Evolutionary conservation across 768 basidiomycete genomes (phyloP).

Genomic region (Leccinum aurantiacum): DNA sequence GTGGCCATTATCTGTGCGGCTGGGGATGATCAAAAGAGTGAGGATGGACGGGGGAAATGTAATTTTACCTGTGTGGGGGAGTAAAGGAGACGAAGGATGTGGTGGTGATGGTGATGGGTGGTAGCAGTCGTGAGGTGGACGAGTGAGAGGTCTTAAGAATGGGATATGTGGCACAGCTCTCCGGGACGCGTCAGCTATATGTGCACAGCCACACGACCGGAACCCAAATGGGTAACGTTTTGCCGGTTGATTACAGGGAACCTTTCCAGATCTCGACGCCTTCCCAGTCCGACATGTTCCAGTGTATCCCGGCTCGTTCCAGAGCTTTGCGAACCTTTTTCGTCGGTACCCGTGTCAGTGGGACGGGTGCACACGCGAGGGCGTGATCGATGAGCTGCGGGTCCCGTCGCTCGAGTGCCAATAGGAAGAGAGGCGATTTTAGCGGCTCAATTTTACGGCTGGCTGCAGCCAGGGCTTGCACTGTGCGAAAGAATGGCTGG

Average conservation of each 20-base stretch:
- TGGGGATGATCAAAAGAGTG: not conserved
- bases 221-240: not conserved
- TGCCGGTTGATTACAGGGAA: not conserved
- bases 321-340: slow-evolving; percentile 62
- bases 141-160: slow-evolving; percentile 24
- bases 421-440: slow-evolving; percentile 30
- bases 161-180: slow-evolving; percentile 21
- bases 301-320: slow-evolving; percentile 53
- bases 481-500: slow-evolving; percentile 66
- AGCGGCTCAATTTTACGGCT: not conserved
- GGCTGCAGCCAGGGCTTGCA: slow-evolving; percentile 49
- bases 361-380: slow-evolving; percentile 60
- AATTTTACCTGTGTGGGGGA: not conserved
- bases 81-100: not conserved
- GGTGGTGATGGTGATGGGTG: not conserved
- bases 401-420: slow-evolving; percentile 78
- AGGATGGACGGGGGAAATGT: not conserved
- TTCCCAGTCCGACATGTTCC: slow-evolving; percentile 74
- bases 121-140: not conserved
- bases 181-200: slow-evolving; percentile 33
- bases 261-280: slow-evolving; percentile 76
- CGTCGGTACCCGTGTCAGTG: slow-evolving; percentile 54
- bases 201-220: slow-evolving; percentile 24
- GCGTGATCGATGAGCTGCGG: slow-evolving; percentile 59
- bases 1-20: slow-evolving; percentile 55